These are phyloP conservation scores for Miamiensis avidus DNA, from an alignment of 169 alveolate species.

Conservation along the genomic window DNA sequence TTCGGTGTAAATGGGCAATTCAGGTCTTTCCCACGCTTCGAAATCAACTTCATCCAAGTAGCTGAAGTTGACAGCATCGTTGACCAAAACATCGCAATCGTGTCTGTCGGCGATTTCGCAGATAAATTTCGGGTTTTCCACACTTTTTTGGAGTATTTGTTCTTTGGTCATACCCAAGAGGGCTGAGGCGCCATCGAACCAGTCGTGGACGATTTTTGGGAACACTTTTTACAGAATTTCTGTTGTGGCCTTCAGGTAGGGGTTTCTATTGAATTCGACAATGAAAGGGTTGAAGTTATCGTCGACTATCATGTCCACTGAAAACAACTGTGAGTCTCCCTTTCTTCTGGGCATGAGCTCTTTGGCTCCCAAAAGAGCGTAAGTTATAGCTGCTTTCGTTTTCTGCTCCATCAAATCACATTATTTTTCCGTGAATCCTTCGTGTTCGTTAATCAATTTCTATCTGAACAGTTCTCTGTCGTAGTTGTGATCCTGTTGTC, in stretches of 20 bases:
- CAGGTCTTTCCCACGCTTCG: neutral
- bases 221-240: neutral
- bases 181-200: neutral
- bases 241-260: neutral
- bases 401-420: neutral
- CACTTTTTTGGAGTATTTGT: neutral
- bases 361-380: neutral
- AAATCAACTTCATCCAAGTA: neutral
- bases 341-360: neutral
- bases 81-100: neutral
- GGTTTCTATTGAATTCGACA: neutral
- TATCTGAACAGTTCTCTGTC: neutral
- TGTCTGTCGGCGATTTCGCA: neutral
- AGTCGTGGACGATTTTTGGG: neutral
- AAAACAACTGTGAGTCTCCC: neutral
- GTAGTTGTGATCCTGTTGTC: neutral
- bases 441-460: neutral
- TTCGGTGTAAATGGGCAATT: neutral
- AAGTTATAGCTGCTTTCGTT: neutral
- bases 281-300: neutral
- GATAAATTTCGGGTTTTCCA: neutral
- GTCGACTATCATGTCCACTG: neutral
- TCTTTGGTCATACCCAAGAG: neutral
- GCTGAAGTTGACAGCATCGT: neutral
- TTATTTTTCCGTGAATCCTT: neutral